These are phyloP conservation scores for Heliocybe sulcata DNA, from an alignment of 1,284 basidiomycete genomes.

Conservation along the genomic window DNA sequence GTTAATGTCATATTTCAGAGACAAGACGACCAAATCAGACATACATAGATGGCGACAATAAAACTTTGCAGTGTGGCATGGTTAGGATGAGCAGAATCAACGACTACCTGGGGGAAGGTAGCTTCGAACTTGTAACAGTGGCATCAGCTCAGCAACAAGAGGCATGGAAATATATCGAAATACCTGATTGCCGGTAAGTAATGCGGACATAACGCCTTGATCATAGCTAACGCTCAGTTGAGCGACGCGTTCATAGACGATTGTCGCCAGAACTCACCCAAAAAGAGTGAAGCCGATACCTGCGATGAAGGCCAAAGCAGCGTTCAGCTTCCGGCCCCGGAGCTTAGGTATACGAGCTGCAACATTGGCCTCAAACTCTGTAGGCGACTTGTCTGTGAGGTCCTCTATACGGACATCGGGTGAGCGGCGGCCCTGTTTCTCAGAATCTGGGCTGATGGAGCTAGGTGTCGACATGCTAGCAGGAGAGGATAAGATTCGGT, in stretches of 20 bases:
- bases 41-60: neutral
- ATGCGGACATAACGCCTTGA: neutral
- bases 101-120: neutral
- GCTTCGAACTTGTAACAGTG: neutral
- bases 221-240: neutral
- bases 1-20: neutral
- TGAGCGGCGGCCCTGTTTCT: neutral
- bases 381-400: neutral
- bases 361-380: neutral
- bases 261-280: neutral
- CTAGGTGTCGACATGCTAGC: neutral
- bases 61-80: neutral
- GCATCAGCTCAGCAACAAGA: neutral
- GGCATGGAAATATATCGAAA: neutral
- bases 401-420: neutral
- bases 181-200: neutral
- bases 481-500: neutral
- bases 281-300: neutral
- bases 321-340: neutral
- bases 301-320: neutral
- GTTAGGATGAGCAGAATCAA: neutral
- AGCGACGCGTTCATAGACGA: neutral
- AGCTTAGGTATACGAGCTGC: neutral
- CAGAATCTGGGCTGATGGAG: neutral
- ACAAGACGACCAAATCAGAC: neutral